Evolutionary conservation across 1,284 basidiomycete genomes (phyloP), one percentile per base, ranked within the genome.

Genomic region (Thelephora terrestris): DNA sequence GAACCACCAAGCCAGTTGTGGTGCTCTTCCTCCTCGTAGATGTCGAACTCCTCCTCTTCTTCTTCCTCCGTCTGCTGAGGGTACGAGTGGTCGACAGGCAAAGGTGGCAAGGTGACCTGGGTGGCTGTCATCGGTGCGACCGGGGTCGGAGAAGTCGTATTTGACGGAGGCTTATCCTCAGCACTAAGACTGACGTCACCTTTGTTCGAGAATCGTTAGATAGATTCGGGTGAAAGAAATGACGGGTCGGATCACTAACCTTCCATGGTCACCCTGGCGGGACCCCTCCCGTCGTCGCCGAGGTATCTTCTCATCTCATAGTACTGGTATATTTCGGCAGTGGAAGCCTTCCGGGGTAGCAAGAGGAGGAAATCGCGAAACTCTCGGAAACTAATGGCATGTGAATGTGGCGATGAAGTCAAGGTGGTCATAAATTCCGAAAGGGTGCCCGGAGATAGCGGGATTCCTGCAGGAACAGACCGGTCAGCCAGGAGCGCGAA

Each of bases 311-410:
- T 77, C 53, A 91, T 77, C 69, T 91, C 78, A 62, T 91, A 95
- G 63, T 81, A 91, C 53, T 72, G 79, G 67, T 88, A 94, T 37
- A 96, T 94, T 67, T 96, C 93, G 46, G 76, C 73, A 7, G 90
- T 73, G 1, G 87, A 92, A 29, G 78, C 80, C 61, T 78, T 82
- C 51, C 90, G 78, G 38, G 93, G 91, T 50, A 95, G 67, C 46
- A 95, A 76, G 46, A 96, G 74, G 46, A 97, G 73, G 64, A 92
- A 94, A 68, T 95, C 87, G 45, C 93, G 74, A 64, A 95, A 96
- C 60, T 95, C 86, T 49, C 74, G 71, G 66, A 94, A 97, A 51
- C 73, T 81, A 61, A 96, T 78, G n/a, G 75, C 69, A 61, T 75
- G 74, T 16, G 81, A 77, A 57, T 81, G 74, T 10, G 77, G 74